Evolutionary conservation across 306 rosid species (phyloP).

Genomic region (Leucaena leucocephala): DNA sequence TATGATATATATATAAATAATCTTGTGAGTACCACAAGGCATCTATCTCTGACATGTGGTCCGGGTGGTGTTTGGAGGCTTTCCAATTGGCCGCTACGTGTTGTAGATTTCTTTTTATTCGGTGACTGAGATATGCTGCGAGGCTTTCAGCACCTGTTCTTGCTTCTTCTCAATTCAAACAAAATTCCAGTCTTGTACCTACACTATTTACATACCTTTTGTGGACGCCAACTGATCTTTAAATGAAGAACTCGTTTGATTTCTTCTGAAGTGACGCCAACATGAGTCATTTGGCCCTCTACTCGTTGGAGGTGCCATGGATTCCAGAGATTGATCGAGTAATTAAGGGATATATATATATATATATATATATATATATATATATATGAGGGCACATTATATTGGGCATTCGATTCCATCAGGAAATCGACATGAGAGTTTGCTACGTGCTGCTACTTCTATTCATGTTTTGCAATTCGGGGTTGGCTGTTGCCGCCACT

Average conservation of each 20-base stretch:
- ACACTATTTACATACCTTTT: slow-evolving; percentile 1
- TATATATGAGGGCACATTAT: background rate
- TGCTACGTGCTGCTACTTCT: slow-evolving; percentile 48
- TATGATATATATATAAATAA: too few species aligned
- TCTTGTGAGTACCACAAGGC: background rate
- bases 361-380: too few species aligned
- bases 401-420: background rate
- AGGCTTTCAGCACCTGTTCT: background rate
- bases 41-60: background rate
- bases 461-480: slow-evolving; percentile 43
- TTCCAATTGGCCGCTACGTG: slow-evolving; percentile 27
- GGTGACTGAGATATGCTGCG: slow-evolving; percentile 21
- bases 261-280: background rate
- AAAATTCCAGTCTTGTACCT: background rate
- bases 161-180: background rate
- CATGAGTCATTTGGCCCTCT: background rate
- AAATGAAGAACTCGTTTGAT: background rate
- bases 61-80: background rate
- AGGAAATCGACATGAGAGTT: slow-evolving; percentile 42
- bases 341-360: background rate
- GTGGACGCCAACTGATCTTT: background rate
- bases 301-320: background rate
- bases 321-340: background rate
- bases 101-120: slow-evolving; percentile 10
- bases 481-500: slow-evolving; percentile 38